A percentile compares a stretch with the other conserved stretches of the same genome.
These are phyloP conservation scores for Darksidea phi DNA, from an alignment of 495 filamentous ascomycete genomes.

Conservation along the genomic window DNA sequence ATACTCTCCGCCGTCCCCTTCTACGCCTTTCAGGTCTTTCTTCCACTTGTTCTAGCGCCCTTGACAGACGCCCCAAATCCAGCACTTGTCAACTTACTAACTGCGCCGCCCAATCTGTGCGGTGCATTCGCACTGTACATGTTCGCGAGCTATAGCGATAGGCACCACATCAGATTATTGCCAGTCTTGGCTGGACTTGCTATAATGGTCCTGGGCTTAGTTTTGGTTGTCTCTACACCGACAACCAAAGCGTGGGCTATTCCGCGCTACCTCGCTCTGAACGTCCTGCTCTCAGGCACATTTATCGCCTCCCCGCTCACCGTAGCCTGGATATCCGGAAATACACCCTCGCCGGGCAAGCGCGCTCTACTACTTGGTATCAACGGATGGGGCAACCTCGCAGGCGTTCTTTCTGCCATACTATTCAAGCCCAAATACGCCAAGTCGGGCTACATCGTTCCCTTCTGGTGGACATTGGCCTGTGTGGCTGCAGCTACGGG, in stretches of 20 bases:
- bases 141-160: conserved; percentile 53
- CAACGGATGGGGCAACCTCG: conserved; percentile 61
- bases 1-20: conserved; percentile 55
- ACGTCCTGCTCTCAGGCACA: conserved; percentile 54
- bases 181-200: conserved; percentile 52
- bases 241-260: conserved; percentile 35
- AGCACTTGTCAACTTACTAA: conserved; percentile 54
- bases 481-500: conserved; percentile 46
- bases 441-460: conserved; percentile 38
- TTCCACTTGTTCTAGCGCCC: conserved; percentile 51
- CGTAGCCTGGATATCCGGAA: conserved; percentile 58
- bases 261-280: conserved; percentile 52
- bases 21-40: conserved; percentile 56
- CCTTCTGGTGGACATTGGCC: conserved; percentile 48
- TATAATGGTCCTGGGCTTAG: conserved; percentile 50
- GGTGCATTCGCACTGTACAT: conserved; percentile 51
- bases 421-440: conserved; percentile 51
- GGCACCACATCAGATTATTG: conserved; percentile 46
- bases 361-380: conserved; percentile 56
- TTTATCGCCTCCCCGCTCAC: conserved; percentile 57
- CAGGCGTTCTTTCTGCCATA: conserved; percentile 51
- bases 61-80: conserved; percentile 34
- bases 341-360: conserved; percentile 56
- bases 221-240: conserved; percentile 44
- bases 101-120: conserved; percentile 56